Conservation (phyloP, 805 yeast species). For the Candida mattraensis region DNA sequence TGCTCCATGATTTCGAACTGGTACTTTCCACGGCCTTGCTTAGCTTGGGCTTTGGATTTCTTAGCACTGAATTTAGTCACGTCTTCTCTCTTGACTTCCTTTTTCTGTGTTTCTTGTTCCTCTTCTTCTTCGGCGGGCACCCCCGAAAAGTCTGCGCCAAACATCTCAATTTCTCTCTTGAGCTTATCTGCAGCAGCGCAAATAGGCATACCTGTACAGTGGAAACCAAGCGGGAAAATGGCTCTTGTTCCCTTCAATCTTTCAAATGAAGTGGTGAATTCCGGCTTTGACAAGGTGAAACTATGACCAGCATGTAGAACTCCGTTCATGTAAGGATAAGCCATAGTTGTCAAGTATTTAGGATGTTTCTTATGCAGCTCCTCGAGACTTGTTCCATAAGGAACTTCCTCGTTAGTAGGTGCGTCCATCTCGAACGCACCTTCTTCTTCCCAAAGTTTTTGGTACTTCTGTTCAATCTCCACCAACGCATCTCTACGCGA, state of each 20-base stretch:
- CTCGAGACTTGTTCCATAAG: slow-evolving; percentile 55
- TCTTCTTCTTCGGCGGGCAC: slow-evolving; percentile 64
- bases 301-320: slow-evolving; percentile 96
- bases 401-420: slow-evolving; percentile 67
- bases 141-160: slow-evolving; percentile 77
- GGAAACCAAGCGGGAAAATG: slow-evolving; percentile 94
- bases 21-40: slow-evolving; percentile 89
- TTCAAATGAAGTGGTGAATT: slow-evolving; percentile 89
- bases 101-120: slow-evolving; percentile 31
- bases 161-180: slow-evolving; percentile 86
- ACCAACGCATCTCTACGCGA: slow-evolving; percentile 93
- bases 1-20: slow-evolving; percentile 97
- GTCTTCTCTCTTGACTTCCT: slow-evolving; percentile 55
- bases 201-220: slow-evolving; percentile 99
- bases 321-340: slow-evolving; percentile 99
- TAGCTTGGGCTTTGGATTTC: slow-evolving; percentile 91
- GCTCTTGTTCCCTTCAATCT: slow-evolving; percentile 93
- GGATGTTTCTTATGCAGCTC: slow-evolving; percentile 79
- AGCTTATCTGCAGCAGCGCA: slow-evolving; percentile 94
- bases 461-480: slow-evolving; percentile 85
- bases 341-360: slow-evolving; percentile 90
- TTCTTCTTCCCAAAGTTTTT: slow-evolving; percentile 82
- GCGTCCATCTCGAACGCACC: slow-evolving; percentile 86
- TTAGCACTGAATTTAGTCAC: slow-evolving; percentile 89
- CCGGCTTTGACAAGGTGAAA: slow-evolving; percentile 92